Percentiles rank a stretch among this genome's conserved stretches.
These are phyloP conservation scores for Chaetomiaceae sp. DNA, from an alignment of 2,329 filamentous ascomycete genomes.

Conservation along the genomic window DNA sequence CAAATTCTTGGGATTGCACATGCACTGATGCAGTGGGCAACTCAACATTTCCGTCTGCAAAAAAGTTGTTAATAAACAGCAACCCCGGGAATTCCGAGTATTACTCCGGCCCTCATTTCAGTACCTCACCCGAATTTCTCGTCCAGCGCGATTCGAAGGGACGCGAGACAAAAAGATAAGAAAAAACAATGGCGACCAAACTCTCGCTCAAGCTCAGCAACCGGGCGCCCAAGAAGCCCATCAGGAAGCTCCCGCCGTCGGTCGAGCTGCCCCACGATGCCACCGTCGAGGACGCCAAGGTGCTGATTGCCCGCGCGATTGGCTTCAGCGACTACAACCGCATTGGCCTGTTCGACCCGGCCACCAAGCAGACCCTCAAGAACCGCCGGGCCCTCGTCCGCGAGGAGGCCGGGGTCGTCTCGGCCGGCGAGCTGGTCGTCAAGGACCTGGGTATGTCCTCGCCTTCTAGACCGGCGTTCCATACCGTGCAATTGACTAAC, in stretches of 20 bases:
- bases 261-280: conserved; percentile 46
- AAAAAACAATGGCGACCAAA: conserved; percentile 20
- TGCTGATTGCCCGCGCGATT: conserved; percentile 46
- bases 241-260: conserved; percentile 50
- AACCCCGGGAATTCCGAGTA: too few relatives aligned
- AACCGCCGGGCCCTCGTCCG: conserved; percentile 52
- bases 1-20: too few relatives aligned
- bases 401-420: conserved; percentile 44
- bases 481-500: neutral
- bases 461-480: neutral
- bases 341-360: conserved; percentile 57
- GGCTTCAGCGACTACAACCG: conserved; percentile 55
- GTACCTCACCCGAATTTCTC: too few relatives aligned
- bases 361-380: conserved; percentile 58
- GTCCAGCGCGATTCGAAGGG: too few relatives aligned
- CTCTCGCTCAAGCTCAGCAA: conserved; percentile 41
- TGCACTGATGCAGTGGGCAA: too few relatives aligned
- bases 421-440: conserved; percentile 63
- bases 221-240: conserved; percentile 44
- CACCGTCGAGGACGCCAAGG: conserved; percentile 58
- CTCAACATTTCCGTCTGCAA: too few relatives aligned
- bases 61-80: too few relatives aligned
- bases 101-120: too few relatives aligned
- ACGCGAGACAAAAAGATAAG: too few relatives aligned
- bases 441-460: conserved; percentile 77